Evolutionary conservation across 75 land plant genomes (phyloP).

Genomic region (Selaginella moellendorffii): DNA sequence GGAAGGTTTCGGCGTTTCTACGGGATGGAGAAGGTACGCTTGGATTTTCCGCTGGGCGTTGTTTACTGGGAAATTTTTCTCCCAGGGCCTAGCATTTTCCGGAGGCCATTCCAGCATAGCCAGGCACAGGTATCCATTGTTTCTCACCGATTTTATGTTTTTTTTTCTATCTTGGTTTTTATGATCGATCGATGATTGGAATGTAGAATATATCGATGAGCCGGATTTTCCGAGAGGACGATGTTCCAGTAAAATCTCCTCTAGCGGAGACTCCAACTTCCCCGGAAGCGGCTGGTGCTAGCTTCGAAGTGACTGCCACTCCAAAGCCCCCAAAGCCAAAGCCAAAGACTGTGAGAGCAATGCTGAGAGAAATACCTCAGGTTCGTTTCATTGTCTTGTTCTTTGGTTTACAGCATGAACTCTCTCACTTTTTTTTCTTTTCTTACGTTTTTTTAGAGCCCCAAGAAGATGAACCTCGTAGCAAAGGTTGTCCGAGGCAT

Average conservation of each 20-base stretch:
- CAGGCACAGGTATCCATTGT: no score
- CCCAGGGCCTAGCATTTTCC: no score
- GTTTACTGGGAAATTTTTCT: no score
- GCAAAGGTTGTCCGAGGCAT: conserved; percentile 87
- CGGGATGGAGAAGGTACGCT: no score
- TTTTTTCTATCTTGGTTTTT: no score
- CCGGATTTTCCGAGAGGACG: not conserved
- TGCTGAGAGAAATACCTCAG: not conserved
- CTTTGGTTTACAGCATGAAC: not conserved
- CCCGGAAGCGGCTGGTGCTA: not conserved
- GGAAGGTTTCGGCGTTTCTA: no score
- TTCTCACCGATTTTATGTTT: no score
- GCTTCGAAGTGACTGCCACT: not conserved
- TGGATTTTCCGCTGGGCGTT: no score
- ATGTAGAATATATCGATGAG: not conserved
- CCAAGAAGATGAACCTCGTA: conserved; percentile 86
- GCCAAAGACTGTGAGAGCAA: not conserved
- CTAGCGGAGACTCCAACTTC: not conserved
- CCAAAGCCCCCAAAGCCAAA: not conserved
- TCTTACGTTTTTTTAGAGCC: conserved; percentile 45
- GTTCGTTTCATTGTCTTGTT: not conserved
- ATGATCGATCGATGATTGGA: no score
- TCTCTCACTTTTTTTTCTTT: not conserved
- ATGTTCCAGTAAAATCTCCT: not conserved
- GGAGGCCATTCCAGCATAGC: no score